Evolutionary conservation across 179 eudicot genomes (phyloP), one percentile per base, ranked within the genome.

Genomic region (Actinidia chinensis): DNA sequence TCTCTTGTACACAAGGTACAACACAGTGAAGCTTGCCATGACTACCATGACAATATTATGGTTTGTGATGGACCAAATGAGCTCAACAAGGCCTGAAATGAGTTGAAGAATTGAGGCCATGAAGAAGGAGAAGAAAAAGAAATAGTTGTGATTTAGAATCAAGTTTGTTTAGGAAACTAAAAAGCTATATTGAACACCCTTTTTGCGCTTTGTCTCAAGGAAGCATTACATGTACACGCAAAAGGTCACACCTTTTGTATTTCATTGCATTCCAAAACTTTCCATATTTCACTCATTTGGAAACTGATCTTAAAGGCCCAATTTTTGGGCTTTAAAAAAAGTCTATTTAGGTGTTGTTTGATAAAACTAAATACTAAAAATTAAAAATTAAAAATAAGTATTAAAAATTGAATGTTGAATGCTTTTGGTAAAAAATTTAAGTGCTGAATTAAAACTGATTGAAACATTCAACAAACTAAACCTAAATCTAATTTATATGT

Each of bases 51-150:
- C 1, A n/a, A 23, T 12, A 6, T 69, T 17, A 14, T 0, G 12
- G 0, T 69, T 11, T 28, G 71, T 54, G 44, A 52, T 60, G 59
- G 25, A 52, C 9, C 18, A 48, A 11, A 76, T 48, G 72, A 76
- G 69, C 43, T 65, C 47, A 7, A 25, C 15, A 28, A 76, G 63
- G 51, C 22, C 6, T 33, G 72, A 65, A 65, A 76, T 51, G 73
- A 76, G 25, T 11, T 33, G 64, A 33, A 44, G 15, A 48, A 77
- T 9, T 68, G 65, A 40, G 64, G 79, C 65, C 79, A 77, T 67
- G 68, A 12, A 15, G 25, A 59, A 43, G 50, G 44, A 56, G 52
- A 56, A 12, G 68, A 43, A 20, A 44, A 58, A n/a, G 3, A 12
- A 12, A 60, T 18, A 40, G 40, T 14, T 28, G 8, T 56, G 51